A percentile compares a stretch with the other conserved stretches of the same genome.
Conservation (phyloP, 495 filamentous ascomycete species). For the Neurospora africana region DNA sequence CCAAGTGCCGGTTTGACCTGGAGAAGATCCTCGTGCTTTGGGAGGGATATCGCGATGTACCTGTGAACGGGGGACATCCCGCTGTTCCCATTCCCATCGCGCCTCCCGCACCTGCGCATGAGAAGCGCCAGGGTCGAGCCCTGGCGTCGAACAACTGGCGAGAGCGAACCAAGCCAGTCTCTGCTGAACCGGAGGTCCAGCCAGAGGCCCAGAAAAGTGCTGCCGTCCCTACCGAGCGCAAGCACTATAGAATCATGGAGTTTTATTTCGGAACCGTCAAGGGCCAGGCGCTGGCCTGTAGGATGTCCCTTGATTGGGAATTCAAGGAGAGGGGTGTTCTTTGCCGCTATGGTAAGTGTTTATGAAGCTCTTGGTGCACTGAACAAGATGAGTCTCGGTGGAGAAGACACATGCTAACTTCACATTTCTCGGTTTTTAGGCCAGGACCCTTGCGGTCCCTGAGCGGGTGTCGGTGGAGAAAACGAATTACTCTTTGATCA, state of each 20-base stretch:
- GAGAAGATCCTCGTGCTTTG: neutral
- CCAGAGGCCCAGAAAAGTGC: neutral
- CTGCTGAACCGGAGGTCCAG: rapidly evolving
- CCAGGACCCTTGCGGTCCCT: neutral
- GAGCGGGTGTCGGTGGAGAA: no score
- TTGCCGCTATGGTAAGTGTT: constrained; percentile 14
- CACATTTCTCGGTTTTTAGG: no score
- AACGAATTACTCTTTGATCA: no score
- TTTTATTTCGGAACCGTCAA: constrained; percentile 33
- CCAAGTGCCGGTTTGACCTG: constrained; percentile 18
- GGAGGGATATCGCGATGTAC: neutral
- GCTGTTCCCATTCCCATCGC: neutral
- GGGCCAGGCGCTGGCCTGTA: constrained; percentile 30
- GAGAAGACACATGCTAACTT: no score
- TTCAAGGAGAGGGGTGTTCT: constrained; percentile 13
- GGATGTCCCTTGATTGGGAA: constrained; percentile 25
- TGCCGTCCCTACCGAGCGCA: rapidly evolving
- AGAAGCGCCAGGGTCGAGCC: neutral
- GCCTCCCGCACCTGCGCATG: neutral
- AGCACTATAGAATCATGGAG: constrained; percentile 5
- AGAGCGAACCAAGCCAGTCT: rapidly evolving
- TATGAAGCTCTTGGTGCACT: no score
- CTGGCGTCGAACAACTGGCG: neutral
- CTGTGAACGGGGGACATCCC: neutral
- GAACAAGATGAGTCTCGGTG: no score